Percentiles rank a stretch among this genome's conserved stretches.
Evolutionary conservation across 192 early-diverging fungal species (phyloP).

Genomic region (Neocallimastix lanati): DNA sequence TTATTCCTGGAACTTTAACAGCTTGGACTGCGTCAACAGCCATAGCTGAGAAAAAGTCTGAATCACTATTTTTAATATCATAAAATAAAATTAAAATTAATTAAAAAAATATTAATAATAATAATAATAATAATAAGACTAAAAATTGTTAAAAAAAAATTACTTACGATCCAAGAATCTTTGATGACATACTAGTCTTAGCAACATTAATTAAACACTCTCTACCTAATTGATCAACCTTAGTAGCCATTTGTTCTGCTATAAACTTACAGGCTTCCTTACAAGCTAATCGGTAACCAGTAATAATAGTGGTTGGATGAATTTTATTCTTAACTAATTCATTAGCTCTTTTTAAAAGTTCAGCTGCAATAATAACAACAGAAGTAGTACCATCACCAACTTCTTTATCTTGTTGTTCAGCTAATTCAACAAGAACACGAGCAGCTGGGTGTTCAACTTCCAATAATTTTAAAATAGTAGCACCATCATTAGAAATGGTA

Average conservation of each 20-base stretch:
- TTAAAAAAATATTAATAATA: constrained; percentile 16
- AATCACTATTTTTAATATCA: constrained; percentile 37
- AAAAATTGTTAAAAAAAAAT: constrained; percentile 39
- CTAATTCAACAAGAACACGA: constrained; percentile 89
- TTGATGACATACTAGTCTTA: constrained; percentile 93
- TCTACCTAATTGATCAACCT: constrained; percentile 80
- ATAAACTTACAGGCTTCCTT: constrained; percentile 98
- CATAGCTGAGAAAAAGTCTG: constrained; percentile 90
- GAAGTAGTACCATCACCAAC: constrained; percentile 99
- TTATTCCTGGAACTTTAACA: constrained; percentile 67
- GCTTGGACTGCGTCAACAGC: constrained; percentile 83
- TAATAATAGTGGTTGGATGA: constrained; percentile 96
- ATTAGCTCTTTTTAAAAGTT: constrained; percentile 85
- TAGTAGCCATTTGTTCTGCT: constrained; percentile 84
- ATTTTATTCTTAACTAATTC: constrained; percentile 98
- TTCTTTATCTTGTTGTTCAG: constrained; percentile 98
- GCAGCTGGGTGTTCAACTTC: constrained; percentile 98
- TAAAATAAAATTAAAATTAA: too few relatives aligned
- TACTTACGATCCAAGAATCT: constrained; percentile 86
- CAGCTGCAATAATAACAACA: constrained; percentile 96
- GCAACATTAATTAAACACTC: constrained; percentile 90
- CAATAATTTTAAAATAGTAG: constrained; percentile 87
- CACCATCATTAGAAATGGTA: constrained; percentile 98
- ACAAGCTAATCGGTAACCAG: constrained; percentile 87
- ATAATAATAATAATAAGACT: constrained; percentile 80